Conservation (phyloP, 2,329 filamentous ascomycete species). For the Xylaria digitata region DNA sequence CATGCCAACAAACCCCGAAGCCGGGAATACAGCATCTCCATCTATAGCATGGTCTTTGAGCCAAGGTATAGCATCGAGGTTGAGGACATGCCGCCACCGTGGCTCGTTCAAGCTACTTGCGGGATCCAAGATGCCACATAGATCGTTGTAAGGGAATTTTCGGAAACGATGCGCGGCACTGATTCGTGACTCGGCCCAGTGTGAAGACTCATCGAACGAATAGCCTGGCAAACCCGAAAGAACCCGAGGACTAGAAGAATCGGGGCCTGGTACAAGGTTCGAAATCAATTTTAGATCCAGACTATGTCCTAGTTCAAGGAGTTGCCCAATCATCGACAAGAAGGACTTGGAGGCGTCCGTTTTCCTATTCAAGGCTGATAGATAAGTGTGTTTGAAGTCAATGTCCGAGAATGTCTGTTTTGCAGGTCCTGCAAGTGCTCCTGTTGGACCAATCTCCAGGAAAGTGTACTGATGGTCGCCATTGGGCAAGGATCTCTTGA, state of each 20-base stretch:
- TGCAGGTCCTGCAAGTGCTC: slow-evolving; percentile 23
- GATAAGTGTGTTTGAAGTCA: slow-evolving; percentile 20
- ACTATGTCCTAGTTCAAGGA: slow-evolving; percentile 21
- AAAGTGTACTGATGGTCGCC: slow-evolving; percentile 21
- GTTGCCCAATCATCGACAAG: slow-evolving; percentile 24
- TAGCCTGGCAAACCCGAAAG: slow-evolving; percentile 22
- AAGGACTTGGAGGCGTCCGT: slow-evolving; percentile 23
- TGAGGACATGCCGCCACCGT: slow-evolving; percentile 23
- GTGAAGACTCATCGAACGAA: slow-evolving; percentile 27
- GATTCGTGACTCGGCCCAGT: slow-evolving; percentile 21
- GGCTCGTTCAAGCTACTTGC: slow-evolving; percentile 22
- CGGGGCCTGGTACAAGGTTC: background rate
- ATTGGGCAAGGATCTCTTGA: slow-evolving; percentile 5
- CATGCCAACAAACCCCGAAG: slow-evolving; percentile 24
- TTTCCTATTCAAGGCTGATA: slow-evolving; percentile 19
- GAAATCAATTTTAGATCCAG: slow-evolving; percentile 12
- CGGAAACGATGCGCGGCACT: slow-evolving; percentile 28
- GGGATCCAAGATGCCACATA: slow-evolving; percentile 27
- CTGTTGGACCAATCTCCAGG: slow-evolving; percentile 22
- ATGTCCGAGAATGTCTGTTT: slow-evolving; percentile 19
- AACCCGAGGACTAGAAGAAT: background rate
- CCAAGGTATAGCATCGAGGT: slow-evolving; percentile 26
- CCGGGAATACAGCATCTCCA: slow-evolving; percentile 25
- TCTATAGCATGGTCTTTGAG: slow-evolving; percentile 24
- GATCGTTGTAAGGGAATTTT: slow-evolving; percentile 27